Evolutionary conservation across 2,329 filamentous ascomycete genomes (phyloP), one percentile per base, ranked within the genome.

Genomic region (Triangularia setosa): DNA sequence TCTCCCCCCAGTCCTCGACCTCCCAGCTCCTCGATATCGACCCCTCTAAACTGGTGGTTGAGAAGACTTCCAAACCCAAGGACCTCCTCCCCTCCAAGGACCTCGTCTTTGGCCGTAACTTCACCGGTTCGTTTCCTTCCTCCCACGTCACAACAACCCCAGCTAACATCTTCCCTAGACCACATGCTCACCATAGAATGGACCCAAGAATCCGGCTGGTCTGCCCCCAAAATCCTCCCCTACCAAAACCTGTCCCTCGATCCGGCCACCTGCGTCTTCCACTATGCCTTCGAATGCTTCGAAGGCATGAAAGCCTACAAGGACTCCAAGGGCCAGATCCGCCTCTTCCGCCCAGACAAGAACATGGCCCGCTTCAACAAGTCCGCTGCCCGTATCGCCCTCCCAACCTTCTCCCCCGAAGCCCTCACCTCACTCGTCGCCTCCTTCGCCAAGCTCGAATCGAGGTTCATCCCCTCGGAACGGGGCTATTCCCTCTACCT

Each of bases 241-340:
- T 98, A 98, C 83, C 93, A 97, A 79, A 97, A 97, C 80, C 91
- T 99, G 72, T 94, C 91, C 55, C 90, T 99, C 72, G 95, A 98
- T 78, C 95, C 95, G 25, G 92, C 95, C 53, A 95, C 92, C 33
- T 98, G 93, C 80, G 95, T 98, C 68, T 94, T 99, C 80, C 95
- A 99, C 85, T 99, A 99, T 79, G 95, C 92, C 58, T 98, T 98
- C 75, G 92, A 96, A 79, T 95, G 91, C 77, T 99, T 99, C 79
- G 95, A 99, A 82, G 95, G 95, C 71, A 97, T 98, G 93, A 99
- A 99, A 83, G 95, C 95, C 65, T 99, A 99, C 85, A 96, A 94
- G 79, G 92, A 96, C 80, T 76, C 86, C 53, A 44, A 35, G 14
- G 92, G 92, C 71, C 81, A 88, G 65, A 86, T 97, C 71, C 89